Evolutionary conservation across 805 yeast genomes (phyloP), one percentile per base, ranked within the genome.

Genomic region (Ogataea parapolymorpha): DNA sequence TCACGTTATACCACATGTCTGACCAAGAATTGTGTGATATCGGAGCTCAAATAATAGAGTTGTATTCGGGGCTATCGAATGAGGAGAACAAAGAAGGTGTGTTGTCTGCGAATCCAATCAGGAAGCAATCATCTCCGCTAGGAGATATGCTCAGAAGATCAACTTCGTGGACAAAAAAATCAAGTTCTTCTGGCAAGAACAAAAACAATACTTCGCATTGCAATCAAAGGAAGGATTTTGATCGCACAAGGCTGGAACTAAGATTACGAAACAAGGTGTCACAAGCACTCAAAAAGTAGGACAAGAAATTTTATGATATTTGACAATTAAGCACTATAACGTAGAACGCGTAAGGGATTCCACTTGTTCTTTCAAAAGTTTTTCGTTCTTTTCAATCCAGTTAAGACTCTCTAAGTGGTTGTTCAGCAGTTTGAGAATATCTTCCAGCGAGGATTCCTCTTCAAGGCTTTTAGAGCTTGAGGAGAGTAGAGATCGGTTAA

Each of bases 321-420:
- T 27, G 25, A 6, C 11, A 13, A 14, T 23, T 26, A 16, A 9
- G 33, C 24, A 31, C 16, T 23, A 30, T 26, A 37, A 24, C 20
- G 41, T 17, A 31, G 41, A 33, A 4, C 47, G 53, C 32, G 54
- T 60, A 27, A 70, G 46, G 37, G 61, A 58, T 26, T 72, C 76
- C 45, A 93, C 61, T 61, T 86, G 84, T 26, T 75, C 74, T 58
- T 83, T 86, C 53, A 93, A 70, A 17, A 68, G 68, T 14, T 72
- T 72, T 38, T 95, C 87, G 48, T 81, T 77, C 47, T 73, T 74
- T 57, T 93, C 96, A 42, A 93, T 77, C 72, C 90, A 89, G 59
- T 82, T 88, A 65, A 93, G 73, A 48, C 95, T 87, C 47, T 90
- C 93, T 62, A 93, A 69, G 62, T 93, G 98, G 33, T 87, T 79